phyloP scores from a whole-genome alignment of 1,284 basidiomycete genomes.

The Butyriboletus appendiculatus region DNA sequence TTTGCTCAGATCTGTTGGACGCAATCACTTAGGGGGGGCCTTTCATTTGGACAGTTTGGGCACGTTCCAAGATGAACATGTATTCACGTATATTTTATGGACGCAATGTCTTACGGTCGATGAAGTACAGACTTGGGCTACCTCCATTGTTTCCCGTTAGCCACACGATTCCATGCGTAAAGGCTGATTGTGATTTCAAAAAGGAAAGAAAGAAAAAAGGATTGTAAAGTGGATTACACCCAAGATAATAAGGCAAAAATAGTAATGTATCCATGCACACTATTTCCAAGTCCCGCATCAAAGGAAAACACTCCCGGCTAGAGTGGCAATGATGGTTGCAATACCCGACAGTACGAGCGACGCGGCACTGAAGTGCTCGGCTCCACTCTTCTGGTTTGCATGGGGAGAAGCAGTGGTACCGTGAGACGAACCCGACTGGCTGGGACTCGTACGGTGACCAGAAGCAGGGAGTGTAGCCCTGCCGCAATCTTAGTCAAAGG shows the following conservation, averaged over 20 bases:
- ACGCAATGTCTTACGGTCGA: conserved; percentile 2
- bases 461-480: conserved; percentile 6
- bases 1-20: background rate
- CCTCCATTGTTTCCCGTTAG: background rate
- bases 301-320: conserved; percentile 24
- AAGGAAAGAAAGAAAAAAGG: background rate
- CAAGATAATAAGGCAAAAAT: conserved; percentile 3
- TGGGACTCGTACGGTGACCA: background rate
- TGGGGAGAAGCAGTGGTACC: conserved; percentile 25
- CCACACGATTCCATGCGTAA: background rate
- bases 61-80: conserved; percentile 2
- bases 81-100: conserved; percentile 12
- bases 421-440: conserved; percentile 10
- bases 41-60: background rate
- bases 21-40: background rate
- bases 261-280: conserved; percentile 12
- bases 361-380: conserved; percentile 25
- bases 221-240: conserved; percentile 1
- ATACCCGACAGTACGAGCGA: conserved; percentile 29
- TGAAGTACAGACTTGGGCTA: background rate
- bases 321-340: conserved; percentile 24
- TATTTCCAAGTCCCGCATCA: conserved; percentile 10
- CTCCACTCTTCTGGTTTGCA: conserved; percentile 38
- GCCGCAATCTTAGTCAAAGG: background rate
- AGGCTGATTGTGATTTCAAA: background rate